phyloP scores from a whole-genome alignment of 2,329 filamentous ascomycete genomes.

The Tolypocladium endophyticum region DNA sequence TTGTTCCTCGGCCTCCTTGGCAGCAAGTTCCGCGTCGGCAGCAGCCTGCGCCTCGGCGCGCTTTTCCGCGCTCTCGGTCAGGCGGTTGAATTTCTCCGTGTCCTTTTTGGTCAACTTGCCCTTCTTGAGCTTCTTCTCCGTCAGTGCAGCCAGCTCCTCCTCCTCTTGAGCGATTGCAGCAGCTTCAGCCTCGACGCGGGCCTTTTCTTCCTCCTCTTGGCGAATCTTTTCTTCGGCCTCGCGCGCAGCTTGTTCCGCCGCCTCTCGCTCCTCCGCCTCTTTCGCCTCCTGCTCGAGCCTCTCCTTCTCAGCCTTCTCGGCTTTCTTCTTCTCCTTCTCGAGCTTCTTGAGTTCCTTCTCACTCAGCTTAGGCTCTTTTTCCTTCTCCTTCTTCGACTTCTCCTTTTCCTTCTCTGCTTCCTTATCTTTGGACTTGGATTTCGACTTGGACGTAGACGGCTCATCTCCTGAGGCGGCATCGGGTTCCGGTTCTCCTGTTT shows the following conservation, averaged over 20 bases:
- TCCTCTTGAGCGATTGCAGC: conserved; percentile 18
- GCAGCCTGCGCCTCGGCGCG: conserved; percentile 23
- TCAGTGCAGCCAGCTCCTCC: conserved; percentile 27
- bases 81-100: conserved; percentile 29
- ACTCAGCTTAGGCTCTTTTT: conserved; percentile 28
- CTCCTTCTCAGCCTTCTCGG: conserved; percentile 27
- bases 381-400: conserved; percentile 29
- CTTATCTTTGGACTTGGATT: conserved; percentile 31
- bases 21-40: conserved; percentile 16
- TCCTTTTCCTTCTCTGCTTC: conserved; percentile 17
- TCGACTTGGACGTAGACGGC: conserved; percentile 18
- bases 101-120: conserved; percentile 33
- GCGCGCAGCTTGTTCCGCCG: conserved; percentile 18
- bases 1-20: conserved; percentile 28
- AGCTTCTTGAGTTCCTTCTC: conserved; percentile 42
- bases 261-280: conserved; percentile 15
- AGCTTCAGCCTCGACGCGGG: conserved; percentile 12
- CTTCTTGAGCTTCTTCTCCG: conserved; percentile 40
- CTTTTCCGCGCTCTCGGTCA: conserved; percentile 22
- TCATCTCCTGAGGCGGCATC: conserved; percentile 25
- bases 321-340: conserved; percentile 35
- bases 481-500: conserved; percentile 24
- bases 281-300: conserved; percentile 12
- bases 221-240: conserved; percentile 19
- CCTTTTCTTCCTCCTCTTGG: conserved; percentile 15